Base-by-base conservation (phyloP, 2,329 filamentous ascomycete species). In the Pseudogymnoascus destructans region DNA sequence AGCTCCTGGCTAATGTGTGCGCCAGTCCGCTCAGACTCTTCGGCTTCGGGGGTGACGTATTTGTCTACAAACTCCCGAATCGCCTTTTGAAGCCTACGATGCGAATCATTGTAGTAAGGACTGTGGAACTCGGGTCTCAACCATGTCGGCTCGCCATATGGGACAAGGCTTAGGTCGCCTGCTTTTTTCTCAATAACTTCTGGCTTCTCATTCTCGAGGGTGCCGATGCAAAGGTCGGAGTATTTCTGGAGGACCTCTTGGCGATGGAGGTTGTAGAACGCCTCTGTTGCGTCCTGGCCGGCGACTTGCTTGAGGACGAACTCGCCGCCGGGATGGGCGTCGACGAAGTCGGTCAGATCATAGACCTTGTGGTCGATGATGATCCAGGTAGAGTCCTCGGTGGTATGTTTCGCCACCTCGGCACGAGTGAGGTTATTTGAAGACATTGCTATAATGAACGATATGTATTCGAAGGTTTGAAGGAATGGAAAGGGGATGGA, bases 251-350 rank as follows among this genome's bases (percentile, higher is more conserved):
- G 79, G n/a, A 95, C 87, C 72, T 95, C 89, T 65, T 95, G 89
- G 23, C 89, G 79, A 74, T 95, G 90, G 57, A 95, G 82, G 75
- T 95, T 95, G 80, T 95, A 95, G 73, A 95, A 95, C 59, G 85
- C 86, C 33, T 79, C 74, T 1, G 89, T 95, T 56, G 89, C 88
- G 68, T 95, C 89, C 64, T 82, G 79, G 62, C 89, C 89, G 27
- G 87, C 89, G 54, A 92, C 81, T 72, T 95, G 88, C 58, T 80
- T 78, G 35, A 95, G 80, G 21, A 95, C 89, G 42, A 86, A 83
- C 66, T 84, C 82, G 66, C 89, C 89, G 64, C 89, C 89, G 0
- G 89, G 89, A 67, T 95, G 89, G 19, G 86, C 88, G 68, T 93
- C 87, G 64, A 89, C 72, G 71, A 95, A 95, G 64, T 95, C 88